These are phyloP conservation scores for Aureobasidium subglaciale DNA, from an alignment of 2,329 filamentous ascomycete genomes.

Conservation along the genomic window DNA sequence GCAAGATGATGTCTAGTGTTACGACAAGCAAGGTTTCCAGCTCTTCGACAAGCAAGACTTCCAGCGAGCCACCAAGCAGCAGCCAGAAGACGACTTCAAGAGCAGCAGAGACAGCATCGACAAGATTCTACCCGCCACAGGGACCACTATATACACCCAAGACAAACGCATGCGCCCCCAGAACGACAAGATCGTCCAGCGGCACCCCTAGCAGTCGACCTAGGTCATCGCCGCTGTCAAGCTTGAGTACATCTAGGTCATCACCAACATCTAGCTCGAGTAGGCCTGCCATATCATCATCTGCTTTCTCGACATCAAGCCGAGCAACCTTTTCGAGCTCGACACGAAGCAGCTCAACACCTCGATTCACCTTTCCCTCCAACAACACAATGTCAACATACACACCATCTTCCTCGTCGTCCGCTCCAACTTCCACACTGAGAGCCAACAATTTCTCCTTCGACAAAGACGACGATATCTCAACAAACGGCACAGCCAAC, in stretches of 20 bases:
- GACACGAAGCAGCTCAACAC: neutral
- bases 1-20: neutral
- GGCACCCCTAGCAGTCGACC: neutral
- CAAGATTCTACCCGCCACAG: neutral
- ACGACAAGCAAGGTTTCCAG: neutral
- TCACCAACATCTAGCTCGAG: neutral
- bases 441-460: neutral
- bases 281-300: neutral
- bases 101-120: neutral
- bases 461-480: neutral
- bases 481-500: neutral
- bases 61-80: neutral
- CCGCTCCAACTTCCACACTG: neutral
- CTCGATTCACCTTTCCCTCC: neutral
- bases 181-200: neutral
- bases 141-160: slow-evolving; percentile 7
- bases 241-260: neutral
- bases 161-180: neutral
- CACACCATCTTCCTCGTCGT: neutral
- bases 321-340: neutral
- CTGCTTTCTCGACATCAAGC: neutral
- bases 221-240: neutral
- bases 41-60: neutral
- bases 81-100: neutral
- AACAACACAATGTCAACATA: neutral